Percentiles rank a stretch among this genome's conserved stretches.
Evolutionary conservation across 306 rosid species (phyloP).

Genomic region (Dalbergia oliveri): DNA sequence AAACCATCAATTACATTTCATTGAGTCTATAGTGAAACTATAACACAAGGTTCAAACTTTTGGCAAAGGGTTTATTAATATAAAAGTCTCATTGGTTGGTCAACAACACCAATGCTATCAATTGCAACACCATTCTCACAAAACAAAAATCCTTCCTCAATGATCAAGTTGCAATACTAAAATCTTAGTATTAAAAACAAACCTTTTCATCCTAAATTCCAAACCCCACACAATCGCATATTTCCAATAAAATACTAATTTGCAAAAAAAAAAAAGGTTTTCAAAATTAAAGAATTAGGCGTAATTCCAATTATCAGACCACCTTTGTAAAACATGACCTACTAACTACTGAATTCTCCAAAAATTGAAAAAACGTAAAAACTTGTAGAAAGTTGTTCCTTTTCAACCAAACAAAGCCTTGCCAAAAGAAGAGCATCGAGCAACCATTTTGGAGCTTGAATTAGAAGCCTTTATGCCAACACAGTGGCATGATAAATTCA

Average conservation of each 20-base stretch:
- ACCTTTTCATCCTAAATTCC: constrained; percentile 8
- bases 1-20: background rate
- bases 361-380: constrained; percentile 14
- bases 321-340: background rate
- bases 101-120: background rate
- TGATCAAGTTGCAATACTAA: constrained; percentile 24
- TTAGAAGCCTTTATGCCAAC: constrained; percentile 55
- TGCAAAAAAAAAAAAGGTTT: background rate
- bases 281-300: no score
- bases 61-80: background rate
- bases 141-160: constrained; percentile 1
- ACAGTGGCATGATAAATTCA: constrained; percentile 49
- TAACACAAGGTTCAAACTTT: constrained; percentile 26
- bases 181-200: background rate
- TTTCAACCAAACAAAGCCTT: constrained; percentile 58
- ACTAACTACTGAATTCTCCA: constrained; percentile 13
- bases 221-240: constrained; percentile 14
- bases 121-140: constrained; percentile 19
- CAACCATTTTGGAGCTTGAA: constrained; percentile 59
- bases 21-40: constrained; percentile 4
- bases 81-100: background rate
- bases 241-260: constrained; percentile 20
- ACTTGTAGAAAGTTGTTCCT: background rate
- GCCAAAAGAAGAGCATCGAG: constrained; percentile 73
- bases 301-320: background rate